phyloP scores from a whole-genome alignment of 306 rosid genomes.

The Biancaea sappan region DNA sequence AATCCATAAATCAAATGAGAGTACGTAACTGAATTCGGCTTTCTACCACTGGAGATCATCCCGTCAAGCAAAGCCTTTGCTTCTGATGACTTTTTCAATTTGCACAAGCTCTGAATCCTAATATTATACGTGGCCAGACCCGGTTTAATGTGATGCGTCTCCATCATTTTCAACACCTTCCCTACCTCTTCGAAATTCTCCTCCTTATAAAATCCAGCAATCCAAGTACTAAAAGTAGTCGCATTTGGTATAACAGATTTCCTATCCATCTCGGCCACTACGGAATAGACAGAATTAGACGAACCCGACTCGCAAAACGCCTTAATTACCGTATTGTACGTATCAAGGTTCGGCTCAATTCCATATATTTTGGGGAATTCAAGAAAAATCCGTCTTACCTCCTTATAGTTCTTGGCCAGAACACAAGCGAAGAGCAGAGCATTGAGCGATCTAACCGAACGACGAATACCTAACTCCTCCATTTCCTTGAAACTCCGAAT shows the following conservation, averaged over 20 bases:
- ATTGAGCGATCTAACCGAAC: constrained; percentile 62
- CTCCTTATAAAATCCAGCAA: constrained; percentile 69
- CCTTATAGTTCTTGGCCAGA: constrained; percentile 59
- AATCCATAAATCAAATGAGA: constrained; percentile 73
- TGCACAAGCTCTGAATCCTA: constrained; percentile 78
- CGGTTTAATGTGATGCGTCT: constrained; percentile 41
- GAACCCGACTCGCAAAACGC: constrained; percentile 70
- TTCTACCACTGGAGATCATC: constrained; percentile 57
- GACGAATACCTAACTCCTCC: constrained; percentile 43
- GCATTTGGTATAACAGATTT: constrained; percentile 55
- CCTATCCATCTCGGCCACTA: constrained; percentile 76
- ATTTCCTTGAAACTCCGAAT: constrained; percentile 51
- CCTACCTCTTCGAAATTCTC: constrained; percentile 70
- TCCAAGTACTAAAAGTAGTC: constrained; percentile 40
- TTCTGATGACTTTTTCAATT: constrained; percentile 62
- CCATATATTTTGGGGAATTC: constrained; percentile 62
- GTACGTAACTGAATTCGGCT: constrained; percentile 61
- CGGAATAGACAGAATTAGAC: constrained; percentile 56
- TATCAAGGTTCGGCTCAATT: constrained; percentile 59
- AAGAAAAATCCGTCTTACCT: constrained; percentile 58
- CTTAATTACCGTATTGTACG: constrained; percentile 64
- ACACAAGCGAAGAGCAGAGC: constrained; percentile 63
- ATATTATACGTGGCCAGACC: constrained; percentile 60
- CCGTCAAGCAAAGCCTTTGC: constrained; percentile 71
- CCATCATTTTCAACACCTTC: constrained; percentile 67